A percentile compares a stretch with the other conserved stretches of the same genome.
Evolutionary conservation across 257 asterid species (phyloP).

Genomic region (Petunia secreta): DNA sequence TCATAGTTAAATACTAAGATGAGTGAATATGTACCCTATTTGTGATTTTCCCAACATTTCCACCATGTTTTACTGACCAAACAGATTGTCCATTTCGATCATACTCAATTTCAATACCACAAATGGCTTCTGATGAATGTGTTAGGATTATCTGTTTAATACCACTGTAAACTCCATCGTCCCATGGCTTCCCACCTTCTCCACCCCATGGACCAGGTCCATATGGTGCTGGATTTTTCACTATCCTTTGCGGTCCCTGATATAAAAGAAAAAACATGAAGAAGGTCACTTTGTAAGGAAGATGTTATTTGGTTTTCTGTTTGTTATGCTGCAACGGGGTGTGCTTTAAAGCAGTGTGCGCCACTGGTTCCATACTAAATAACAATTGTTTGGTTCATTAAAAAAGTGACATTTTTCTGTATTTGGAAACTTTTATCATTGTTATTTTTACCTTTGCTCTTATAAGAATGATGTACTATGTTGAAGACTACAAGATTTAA

Average conservation of each 20-base stretch:
- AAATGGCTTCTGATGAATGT: slow-evolving; percentile 51
- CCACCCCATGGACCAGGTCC: slow-evolving; percentile 98
- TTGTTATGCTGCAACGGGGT: no score
- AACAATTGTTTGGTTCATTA: no score
- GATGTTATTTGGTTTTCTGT: no score
- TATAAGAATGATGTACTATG: background rate
- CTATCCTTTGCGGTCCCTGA: slow-evolving; percentile 47
- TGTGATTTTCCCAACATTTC: slow-evolving; percentile 49
- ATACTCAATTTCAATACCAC: slow-evolving; percentile 71
- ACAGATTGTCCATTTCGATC: slow-evolving; percentile 88
- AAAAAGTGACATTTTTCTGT: background rate
- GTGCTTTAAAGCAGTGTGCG: no score
- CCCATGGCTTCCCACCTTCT: slow-evolving; percentile 86
- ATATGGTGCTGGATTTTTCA: slow-evolving; percentile 69
- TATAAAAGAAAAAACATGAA: slow-evolving; percentile 3
- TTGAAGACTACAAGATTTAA: background rate
- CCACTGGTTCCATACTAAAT: no score
- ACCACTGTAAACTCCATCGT: slow-evolving; percentile 83
- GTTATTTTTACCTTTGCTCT: background rate
- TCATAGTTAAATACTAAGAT: background rate
- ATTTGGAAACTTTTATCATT: background rate
- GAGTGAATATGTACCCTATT: slow-evolving; percentile 47
- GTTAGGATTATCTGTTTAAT: slow-evolving; percentile 64
- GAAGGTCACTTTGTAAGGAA: background rate
- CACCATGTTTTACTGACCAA: slow-evolving; percentile 86